phyloP scores from a whole-genome alignment of 2,329 filamentous ascomycete genomes.

The Xylaria sp. region DNA sequence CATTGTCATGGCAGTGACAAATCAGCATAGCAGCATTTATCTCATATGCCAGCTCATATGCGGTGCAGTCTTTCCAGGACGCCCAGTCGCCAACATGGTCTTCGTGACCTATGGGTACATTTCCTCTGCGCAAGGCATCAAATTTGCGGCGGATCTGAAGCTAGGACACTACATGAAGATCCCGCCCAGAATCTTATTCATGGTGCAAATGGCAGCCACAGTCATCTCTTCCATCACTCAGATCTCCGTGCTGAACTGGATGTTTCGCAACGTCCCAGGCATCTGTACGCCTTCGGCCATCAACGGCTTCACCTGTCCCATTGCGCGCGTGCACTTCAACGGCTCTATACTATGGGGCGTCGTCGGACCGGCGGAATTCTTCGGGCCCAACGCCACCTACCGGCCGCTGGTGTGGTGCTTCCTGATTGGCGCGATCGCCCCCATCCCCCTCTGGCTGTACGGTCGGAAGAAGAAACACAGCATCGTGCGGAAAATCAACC shows the following conservation, averaged over 20 bases:
- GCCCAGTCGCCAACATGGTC: constrained; percentile 90
- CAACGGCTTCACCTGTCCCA: constrained; percentile 86
- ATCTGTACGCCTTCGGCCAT: constrained; percentile 82
- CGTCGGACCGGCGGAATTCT: constrained; percentile 82
- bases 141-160: constrained; percentile 87
- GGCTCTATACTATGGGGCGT: constrained; percentile 90
- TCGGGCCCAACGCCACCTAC: constrained; percentile 77
- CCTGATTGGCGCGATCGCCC: constrained; percentile 74
- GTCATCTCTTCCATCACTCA: constrained; percentile 80
- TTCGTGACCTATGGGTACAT: constrained; percentile 93
- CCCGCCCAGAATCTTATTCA: constrained; percentile 77
- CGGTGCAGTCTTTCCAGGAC: constrained; percentile 80
- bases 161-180: constrained; percentile 90
- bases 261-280: constrained; percentile 77
- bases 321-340: constrained; percentile 88
- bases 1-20: constrained; percentile 92
- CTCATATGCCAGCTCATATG: constrained; percentile 86
- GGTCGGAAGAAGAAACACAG: constrained; percentile 63
- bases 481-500: constrained; percentile 76
- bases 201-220: constrained; percentile 78
- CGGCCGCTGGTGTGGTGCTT: constrained; percentile 82
- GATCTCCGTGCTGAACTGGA: constrained; percentile 87
- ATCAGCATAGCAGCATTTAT: constrained; percentile 86
- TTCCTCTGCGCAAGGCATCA: constrained; percentile 85
- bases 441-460: constrained; percentile 76